Evolutionary conservation across 2,329 filamentous ascomycete species (phyloP).

Genomic region (Pseudocercospora cruenta): DNA sequence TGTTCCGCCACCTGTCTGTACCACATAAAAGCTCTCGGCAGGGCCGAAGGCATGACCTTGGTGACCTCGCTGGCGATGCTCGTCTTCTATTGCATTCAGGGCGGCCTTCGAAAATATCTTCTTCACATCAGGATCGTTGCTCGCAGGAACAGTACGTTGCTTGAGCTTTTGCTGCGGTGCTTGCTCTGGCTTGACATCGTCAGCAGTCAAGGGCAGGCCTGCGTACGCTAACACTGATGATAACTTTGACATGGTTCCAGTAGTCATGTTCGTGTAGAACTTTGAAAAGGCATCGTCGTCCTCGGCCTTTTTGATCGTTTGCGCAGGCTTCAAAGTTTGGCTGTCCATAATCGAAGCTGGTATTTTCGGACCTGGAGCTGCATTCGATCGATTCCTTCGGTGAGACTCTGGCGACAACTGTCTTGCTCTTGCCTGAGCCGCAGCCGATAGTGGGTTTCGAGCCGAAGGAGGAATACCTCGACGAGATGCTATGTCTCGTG

Average conservation of each 20-base stretch:
- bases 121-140: constrained; percentile 68
- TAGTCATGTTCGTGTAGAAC: constrained; percentile 86
- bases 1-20: constrained; percentile 87
- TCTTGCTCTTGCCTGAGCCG: constrained; percentile 35
- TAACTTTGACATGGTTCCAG: constrained; percentile 82
- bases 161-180: constrained; percentile 36
- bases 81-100: constrained; percentile 74
- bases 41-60: constrained; percentile 58
- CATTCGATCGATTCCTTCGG: constrained; percentile 23
- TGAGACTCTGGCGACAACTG: constrained; percentile 38
- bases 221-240: constrained; percentile 92
- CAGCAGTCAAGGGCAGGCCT: constrained; percentile 70
- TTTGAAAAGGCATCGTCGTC: constrained; percentile 74
- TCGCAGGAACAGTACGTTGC: constrained; percentile 36
- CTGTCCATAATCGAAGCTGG: constrained; percentile 38
- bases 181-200: constrained; percentile 35
- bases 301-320: constrained; percentile 29
- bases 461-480: constrained; percentile 39
- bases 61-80: constrained; percentile 50
- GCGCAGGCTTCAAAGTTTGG: constrained; percentile 27
- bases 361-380: constrained; percentile 25
- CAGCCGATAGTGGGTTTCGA: constrained; percentile 31
- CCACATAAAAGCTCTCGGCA: constrained; percentile 84
- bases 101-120: constrained; percentile 85
- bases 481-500: constrained; percentile 44